phyloP scores from a whole-genome alignment of 2,329 filamentous ascomycete genomes.

The Stemphylium beticola region DNA sequence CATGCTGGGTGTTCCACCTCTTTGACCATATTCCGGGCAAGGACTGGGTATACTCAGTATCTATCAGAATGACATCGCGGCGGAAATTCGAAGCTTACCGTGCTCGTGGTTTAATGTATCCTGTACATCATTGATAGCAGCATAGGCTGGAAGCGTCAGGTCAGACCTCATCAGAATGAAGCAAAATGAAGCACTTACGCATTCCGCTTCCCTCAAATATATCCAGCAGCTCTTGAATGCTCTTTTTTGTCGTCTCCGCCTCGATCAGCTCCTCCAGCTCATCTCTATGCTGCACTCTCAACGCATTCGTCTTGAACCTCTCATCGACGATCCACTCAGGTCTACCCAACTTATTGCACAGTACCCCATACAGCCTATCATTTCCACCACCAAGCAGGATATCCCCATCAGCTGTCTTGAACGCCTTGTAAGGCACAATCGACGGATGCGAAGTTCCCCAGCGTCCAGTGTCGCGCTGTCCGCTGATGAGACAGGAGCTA shows the following conservation, averaged over 20 bases:
- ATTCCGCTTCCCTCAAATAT: conserved; percentile 89
- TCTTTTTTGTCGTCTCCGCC: conserved; percentile 72
- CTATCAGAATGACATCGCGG: background rate
- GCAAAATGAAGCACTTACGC: conserved; percentile 53
- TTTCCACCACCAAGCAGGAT: conserved; percentile 70
- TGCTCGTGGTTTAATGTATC: conserved; percentile 83
- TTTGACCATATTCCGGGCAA: conserved; percentile 85
- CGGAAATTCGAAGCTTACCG: conserved; percentile 57
- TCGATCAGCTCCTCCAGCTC: conserved; percentile 83
- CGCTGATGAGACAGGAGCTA: conserved; percentile 87
- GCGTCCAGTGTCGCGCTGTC: conserved; percentile 82
- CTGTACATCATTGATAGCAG: conserved; percentile 92
- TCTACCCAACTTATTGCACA: conserved; percentile 64
- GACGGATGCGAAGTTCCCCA: conserved; percentile 99
- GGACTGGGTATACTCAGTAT: conserved; percentile 51
- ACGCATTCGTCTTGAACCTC: conserved; percentile 64
- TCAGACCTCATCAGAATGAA: background rate
- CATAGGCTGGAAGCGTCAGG: conserved; percentile 64
- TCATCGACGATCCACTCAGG: conserved; percentile 64
- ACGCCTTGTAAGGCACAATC: conserved; percentile 94
- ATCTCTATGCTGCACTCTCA: conserved; percentile 71
- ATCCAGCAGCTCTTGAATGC: conserved; percentile 85
- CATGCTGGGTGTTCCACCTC: conserved; percentile 84
- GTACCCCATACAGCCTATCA: conserved; percentile 65
- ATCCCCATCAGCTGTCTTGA: conserved; percentile 67